Conservation (phyloP, 2,329 filamentous ascomycete species). For the Zopfia rhizophila region DNA sequence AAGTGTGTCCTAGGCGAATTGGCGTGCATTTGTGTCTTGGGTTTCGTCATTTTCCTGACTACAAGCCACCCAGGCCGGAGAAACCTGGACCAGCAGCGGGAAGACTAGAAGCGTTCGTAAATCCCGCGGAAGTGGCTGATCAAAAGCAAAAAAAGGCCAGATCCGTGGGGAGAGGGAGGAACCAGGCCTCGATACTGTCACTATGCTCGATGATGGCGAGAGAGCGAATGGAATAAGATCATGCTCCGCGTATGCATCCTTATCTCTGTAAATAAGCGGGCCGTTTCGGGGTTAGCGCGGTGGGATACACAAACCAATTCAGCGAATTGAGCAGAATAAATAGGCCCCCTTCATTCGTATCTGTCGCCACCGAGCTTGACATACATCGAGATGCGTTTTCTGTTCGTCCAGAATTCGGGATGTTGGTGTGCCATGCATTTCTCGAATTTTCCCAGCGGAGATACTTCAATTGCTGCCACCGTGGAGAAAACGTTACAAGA, state of each 20-base stretch:
- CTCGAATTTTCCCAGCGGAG: conserved; percentile 25
- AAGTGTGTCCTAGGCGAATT: conserved; percentile 3
- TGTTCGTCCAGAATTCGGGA: too few relatives aligned
- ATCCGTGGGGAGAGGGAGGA: conserved; percentile 34
- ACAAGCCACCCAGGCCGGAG: conserved; percentile 24
- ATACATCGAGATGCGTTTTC: too few relatives aligned
- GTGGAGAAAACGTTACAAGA: conserved; percentile 12
- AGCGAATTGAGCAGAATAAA: too few relatives aligned
- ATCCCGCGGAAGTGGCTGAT: conserved; percentile 5
- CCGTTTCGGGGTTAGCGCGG: conserved; percentile 35
- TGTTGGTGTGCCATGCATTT: too few relatives aligned
- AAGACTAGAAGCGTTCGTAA: neutral
- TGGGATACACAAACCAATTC: neutral
- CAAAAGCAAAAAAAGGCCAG: conserved; percentile 19
- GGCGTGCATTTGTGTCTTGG: conserved; percentile 8
- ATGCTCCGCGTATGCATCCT: conserved; percentile 40
- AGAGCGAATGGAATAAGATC: conserved; percentile 22
- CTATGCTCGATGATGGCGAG: neutral
- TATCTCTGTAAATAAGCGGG: conserved; percentile 39
- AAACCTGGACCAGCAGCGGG: conserved; percentile 18
- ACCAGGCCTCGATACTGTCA: conserved; percentile 16
- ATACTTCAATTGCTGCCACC: conserved; percentile 22
- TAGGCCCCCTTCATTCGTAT: too few relatives aligned
- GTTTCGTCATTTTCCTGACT: conserved; percentile 32
- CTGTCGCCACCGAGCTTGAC: too few relatives aligned